phyloP scores from a whole-genome alignment of 352 stramenopile genomes.

The Phytophthora idaei region DNA sequence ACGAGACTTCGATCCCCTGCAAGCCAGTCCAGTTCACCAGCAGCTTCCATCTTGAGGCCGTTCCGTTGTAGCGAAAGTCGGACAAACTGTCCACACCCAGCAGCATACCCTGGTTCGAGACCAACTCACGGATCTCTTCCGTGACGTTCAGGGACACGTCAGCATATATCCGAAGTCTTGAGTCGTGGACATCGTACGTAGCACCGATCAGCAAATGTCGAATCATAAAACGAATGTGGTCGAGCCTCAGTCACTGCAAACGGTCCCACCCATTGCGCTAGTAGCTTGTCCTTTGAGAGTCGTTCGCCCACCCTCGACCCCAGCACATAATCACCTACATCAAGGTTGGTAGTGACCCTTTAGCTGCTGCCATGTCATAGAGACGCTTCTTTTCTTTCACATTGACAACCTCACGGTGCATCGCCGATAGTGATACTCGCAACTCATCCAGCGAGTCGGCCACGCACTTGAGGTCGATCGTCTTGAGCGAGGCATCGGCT shows the following conservation, averaged over 20 bases:
- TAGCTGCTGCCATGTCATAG: background rate
- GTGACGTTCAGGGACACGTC: background rate
- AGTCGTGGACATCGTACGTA: background rate
- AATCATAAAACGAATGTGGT: background rate
- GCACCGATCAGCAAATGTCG: background rate
- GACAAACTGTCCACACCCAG: background rate
- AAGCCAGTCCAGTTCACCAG: background rate
- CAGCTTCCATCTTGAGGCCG: background rate
- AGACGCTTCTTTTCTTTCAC: background rate
- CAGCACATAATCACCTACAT: background rate
- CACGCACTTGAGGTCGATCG: background rate
- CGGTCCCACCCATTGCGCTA: background rate
- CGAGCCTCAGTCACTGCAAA: background rate
- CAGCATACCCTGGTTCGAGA: slow-evolving; percentile 3
- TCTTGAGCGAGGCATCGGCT: background rate
- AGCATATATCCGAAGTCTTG: background rate
- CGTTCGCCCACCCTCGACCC: background rate
- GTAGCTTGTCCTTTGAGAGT: background rate
- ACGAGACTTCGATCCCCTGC: background rate
- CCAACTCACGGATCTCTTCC: background rate
- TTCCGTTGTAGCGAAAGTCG: background rate
- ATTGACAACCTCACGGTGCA: background rate
- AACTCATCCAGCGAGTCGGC: background rate
- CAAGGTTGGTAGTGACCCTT: background rate
- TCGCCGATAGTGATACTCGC: background rate